Evolutionary conservation across 108 stramenopile genomes (phyloP).

Genomic region (Fragilaria radians): DNA sequence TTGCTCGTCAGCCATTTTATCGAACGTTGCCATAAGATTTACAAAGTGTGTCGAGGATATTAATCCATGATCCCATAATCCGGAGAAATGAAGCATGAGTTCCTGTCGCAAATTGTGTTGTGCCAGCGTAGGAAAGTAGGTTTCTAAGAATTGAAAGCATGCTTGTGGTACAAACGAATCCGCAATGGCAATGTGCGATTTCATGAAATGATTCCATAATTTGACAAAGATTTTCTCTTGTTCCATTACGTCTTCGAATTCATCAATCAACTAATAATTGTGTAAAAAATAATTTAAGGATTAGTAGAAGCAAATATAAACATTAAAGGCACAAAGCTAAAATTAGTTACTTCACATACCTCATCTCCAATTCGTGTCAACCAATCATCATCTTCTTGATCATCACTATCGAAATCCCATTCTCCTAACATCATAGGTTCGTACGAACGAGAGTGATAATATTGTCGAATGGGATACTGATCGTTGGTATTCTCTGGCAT

Average conservation of each 20-base stretch:
- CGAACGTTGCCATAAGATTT: neutral
- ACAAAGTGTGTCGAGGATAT: neutral
- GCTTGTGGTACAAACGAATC: neutral
- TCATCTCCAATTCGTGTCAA: too few relatives aligned
- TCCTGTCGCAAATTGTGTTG: neutral
- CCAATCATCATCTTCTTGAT: neutral
- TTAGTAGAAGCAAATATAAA: too few relatives aligned
- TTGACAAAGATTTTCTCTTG: slow-evolving; percentile 44
- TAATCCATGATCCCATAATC: slow-evolving; percentile 1
- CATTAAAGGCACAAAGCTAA: too few relatives aligned
- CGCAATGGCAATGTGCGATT: slow-evolving; percentile 1
- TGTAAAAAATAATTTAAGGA: too few relatives aligned
- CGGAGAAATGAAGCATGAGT: neutral
- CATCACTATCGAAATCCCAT: slow-evolving; percentile 8
- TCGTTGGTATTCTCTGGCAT: neutral
- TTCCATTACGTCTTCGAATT: slow-evolving; percentile 43
- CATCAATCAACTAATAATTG: slow-evolving; percentile 31
- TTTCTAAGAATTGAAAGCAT: neutral
- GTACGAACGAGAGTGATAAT: neutral
- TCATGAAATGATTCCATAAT: slow-evolving; percentile 45
- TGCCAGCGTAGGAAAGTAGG: neutral
- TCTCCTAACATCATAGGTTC: slow-evolving; percentile 1
- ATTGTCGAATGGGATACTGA: neutral
- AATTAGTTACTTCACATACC: neutral
- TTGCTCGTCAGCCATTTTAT: neutral